phyloP scores from a whole-genome alignment of 805 yeast genomes.

The Candida namnaoensis region DNA sequence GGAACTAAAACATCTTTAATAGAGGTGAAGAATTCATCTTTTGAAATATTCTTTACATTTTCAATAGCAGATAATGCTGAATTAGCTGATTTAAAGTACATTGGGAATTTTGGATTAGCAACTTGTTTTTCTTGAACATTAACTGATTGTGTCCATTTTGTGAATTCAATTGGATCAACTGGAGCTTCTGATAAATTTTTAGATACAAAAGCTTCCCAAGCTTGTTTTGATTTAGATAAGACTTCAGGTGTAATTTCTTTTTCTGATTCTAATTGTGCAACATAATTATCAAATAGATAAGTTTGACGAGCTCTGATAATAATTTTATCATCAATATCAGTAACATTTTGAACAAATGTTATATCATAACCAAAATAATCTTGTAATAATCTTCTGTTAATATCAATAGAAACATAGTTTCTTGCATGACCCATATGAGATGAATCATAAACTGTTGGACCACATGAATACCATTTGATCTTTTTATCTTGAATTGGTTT shows the following conservation, averaged over 20 bases:
- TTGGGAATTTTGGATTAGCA: conserved; percentile 75
- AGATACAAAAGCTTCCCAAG: conserved; percentile 39
- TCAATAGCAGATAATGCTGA: conserved; percentile 40
- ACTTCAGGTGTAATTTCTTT: conserved; percentile 24
- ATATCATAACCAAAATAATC: conserved; percentile 90
- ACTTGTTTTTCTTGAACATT: conserved; percentile 42
- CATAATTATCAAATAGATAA: conserved; percentile 61
- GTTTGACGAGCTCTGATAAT: conserved; percentile 91
- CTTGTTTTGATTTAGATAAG: conserved; percentile 27
- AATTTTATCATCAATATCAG: conserved; percentile 98
- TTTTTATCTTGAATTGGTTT: conserved; percentile 55
- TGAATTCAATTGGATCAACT: conserved; percentile 27
- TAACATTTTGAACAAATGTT: conserved; percentile 88
- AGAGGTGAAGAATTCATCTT: conserved; percentile 32
- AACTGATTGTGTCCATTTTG: conserved; percentile 40
- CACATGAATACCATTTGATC: conserved; percentile 95
- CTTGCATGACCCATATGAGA: conserved; percentile 99
- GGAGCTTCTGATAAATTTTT: conserved; percentile 46
- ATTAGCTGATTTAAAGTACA: conserved; percentile 63
- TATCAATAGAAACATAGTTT: conserved; percentile 91
- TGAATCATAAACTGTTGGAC: conserved; percentile 95
- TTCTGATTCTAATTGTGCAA: conserved; percentile 18
- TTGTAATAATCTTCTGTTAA: conserved; percentile 80
- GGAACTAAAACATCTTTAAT: conserved; percentile 77
- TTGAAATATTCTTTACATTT: conserved; percentile 14